Conservation (phyloP, 352 stramenopile species). For the Phytophthora fragariae region DNA sequence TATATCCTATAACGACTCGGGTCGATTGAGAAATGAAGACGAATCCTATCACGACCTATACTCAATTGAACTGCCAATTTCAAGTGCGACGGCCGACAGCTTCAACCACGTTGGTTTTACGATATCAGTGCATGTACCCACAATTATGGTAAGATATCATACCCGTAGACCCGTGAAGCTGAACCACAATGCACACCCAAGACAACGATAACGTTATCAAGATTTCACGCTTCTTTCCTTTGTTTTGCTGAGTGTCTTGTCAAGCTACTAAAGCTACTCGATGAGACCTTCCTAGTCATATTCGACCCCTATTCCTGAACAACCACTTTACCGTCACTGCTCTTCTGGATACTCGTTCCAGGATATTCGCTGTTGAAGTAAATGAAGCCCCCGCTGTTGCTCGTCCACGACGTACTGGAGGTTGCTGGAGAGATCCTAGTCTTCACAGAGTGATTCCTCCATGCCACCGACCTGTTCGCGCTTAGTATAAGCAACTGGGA, state of each 20-base stretch:
- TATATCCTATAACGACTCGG: not conserved
- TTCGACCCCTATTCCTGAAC: not conserved
- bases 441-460: not conserved
- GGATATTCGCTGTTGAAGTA: not conserved
- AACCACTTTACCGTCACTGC: not conserved
- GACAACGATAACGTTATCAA: not conserved
- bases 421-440: not conserved
- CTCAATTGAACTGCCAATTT: not conserved
- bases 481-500: not conserved
- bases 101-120: conserved; percentile 1
- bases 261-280: not conserved
- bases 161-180: not conserved
- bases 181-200: not conserved
- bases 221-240: not conserved
- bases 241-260: not conserved
- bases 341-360: not conserved
- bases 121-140: conserved; percentile 1
- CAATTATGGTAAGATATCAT: not conserved
- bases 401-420: not conserved
- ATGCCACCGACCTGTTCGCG: not conserved
- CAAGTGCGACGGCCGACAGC: not conserved
- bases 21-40: not conserved
- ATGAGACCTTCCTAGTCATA: not conserved
- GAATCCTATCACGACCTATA: not conserved
- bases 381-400: not conserved